Conservation (phyloP, 208 protist species). For the Acanthamoeba royreba region DNA sequence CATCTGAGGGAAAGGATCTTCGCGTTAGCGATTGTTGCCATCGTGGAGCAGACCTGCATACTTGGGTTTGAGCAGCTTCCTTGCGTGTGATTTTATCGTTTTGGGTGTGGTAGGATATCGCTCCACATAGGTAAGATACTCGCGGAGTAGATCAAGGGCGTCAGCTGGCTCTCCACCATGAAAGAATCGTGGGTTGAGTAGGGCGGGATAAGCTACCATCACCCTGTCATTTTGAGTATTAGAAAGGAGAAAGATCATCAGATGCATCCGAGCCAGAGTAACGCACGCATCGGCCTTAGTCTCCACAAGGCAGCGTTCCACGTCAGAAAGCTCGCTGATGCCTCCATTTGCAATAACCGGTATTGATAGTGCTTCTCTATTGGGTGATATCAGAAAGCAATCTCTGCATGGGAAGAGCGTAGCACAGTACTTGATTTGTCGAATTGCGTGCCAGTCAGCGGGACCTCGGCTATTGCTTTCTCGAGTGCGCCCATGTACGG, state of each 20-base stretch:
- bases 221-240: no score
- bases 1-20: not conserved
- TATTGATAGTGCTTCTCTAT: constrained; percentile 62
- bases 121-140: not conserved
- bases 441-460: no score
- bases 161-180: not conserved
- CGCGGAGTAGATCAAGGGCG: not conserved
- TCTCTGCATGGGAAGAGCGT: no score
- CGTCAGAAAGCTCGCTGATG: constrained; percentile 52
- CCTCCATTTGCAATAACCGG: constrained; percentile 72
- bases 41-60: not conserved
- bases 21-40: not conserved
- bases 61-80: not conserved
- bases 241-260: no score
- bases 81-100: not conserved
- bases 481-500: no score
- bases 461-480: no score
- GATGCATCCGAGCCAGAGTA: not conserved
- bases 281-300: constrained; percentile 43
- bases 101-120: not conserved
- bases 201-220: not conserved
- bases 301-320: constrained; percentile 54
- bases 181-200: not conserved
- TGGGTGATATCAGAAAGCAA: no score
- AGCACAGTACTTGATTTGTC: no score